Base-by-base conservation (phyloP, 2,329 filamentous ascomycete genomes). In the Hypoxylon sp. region DNA sequence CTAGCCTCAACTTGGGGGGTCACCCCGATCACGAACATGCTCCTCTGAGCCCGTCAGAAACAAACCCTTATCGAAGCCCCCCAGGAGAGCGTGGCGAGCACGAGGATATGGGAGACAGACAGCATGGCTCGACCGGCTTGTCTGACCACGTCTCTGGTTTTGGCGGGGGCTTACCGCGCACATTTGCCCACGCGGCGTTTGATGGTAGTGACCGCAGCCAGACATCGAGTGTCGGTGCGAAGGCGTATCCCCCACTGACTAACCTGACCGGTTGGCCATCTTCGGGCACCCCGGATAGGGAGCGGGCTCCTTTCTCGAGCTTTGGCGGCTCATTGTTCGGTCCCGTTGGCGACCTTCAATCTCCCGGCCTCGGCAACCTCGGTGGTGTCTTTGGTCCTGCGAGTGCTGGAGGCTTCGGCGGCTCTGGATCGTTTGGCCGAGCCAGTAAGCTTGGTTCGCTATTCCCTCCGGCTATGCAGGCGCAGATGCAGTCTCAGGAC, bases 51-150 rank as follows among this genome's bases (percentile, higher is more conserved):
- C 96, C 96, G 9, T 96, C 94, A 0, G 93, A 97, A 74, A 98
- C 96, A 2, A 99, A 99, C 75, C 96, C 96, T 1, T 99, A 96
- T 76, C 92, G 94, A 69, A 98, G 95, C 77, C 96, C 96, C 2
- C 88, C 91, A 6, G 91, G 90, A 36, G 91, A 93, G 24, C 89
- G 89, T 45, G 82, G 82, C 4, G 89, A 87, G 16, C 87, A 92
- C 49, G 86, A 87, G 14, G 83, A 85, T 46, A 86, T 77, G 32
- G 80, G 82, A 11, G 82, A 85, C 6, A 81, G 80, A 51, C 75
- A 79, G 11, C 82, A 83, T 53, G 85, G 84, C 24, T 82, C 84
- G 49, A 83, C 85, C 56, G 83, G 83, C 36, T 81, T 88, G 52
- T 80, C 81, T 14, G 82, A 86, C 74, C 80, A 85, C 75, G 69